Base-by-base conservation (phyloP, 2,329 filamentous ascomycete species). In the Cytospora mali region DNA sequence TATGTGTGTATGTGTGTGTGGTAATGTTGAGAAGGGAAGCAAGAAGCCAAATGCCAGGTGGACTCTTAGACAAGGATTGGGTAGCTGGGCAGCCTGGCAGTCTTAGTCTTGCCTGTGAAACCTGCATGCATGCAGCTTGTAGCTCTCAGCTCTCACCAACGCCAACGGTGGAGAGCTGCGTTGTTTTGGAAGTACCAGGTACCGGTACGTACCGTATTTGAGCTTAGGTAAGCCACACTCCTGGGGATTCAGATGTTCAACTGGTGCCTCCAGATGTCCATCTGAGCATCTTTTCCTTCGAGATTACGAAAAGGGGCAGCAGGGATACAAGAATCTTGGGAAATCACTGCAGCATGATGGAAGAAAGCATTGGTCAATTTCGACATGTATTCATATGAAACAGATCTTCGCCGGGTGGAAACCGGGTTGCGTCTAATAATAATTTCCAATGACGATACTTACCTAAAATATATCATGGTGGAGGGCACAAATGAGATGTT, bases 191-290 rank as follows among this genome's bases (percentile, higher is more conserved):
- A n/a, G n/a, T 46, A 46, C 42, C 18, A 4, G 6, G 16, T 42
- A 42, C 39, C 31, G 10, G 10, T 7, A 13, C 31, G 3, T 18
- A 18, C 3, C 39, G 51, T 35, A 35, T 60, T 21, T 51, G 16
- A 25, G 56, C 53, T 64, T 64, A 64, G 50, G 62, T 64, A 64
- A 64, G 62, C 58, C 49, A 10, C 33, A 7, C 35, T 18, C n/a
- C n/a, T n/a, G n/a, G n/a, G n/a, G n/a, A n/a, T n/a, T n/a, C n/a
- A n/a, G n/a, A n/a, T n/a, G n/a, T n/a, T n/a, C n/a, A n/a, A n/a
- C n/a, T n/a, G n/a, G n/a, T n/a, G n/a, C n/a, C n/a, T n/a, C n/a
- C n/a, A n/a, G n/a, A n/a, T n/a, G n/a, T n/a, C n/a, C n/a, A n/a
- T n/a, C n/a, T n/a, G n/a, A n/a, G n/a, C n/a, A n/a, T n/a, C n/a